Conservation (phyloP, 2,329 filamentous ascomycete genomes). For the Pseudogymnoascus sp. region DNA sequence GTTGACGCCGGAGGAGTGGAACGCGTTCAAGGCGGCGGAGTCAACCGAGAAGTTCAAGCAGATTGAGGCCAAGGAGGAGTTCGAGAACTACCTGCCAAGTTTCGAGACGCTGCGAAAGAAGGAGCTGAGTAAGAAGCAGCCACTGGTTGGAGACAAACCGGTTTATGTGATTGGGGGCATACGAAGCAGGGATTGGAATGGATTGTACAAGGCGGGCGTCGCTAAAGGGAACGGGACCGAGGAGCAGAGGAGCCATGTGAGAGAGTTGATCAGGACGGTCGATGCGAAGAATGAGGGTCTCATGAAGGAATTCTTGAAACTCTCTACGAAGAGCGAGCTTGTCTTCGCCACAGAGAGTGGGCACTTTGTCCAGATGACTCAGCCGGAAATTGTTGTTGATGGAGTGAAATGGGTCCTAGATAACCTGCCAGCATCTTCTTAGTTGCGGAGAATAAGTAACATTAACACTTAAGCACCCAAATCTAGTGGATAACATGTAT, state of each 20-base stretch:
- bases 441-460: no score
- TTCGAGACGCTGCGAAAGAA: conserved; percentile 29
- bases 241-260: conserved; percentile 25
- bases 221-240: conserved; percentile 30
- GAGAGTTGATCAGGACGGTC: conserved; percentile 25
- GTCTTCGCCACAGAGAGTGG: conserved; percentile 30
- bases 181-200: conserved; percentile 27
- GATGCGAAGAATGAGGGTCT: conserved; percentile 26
- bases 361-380: conserved; percentile 31
- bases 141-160: conserved; percentile 23
- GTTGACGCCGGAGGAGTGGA: conserved; percentile 15
- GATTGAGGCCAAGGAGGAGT: conserved; percentile 11
- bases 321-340: conserved; percentile 27
- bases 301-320: conserved; percentile 25
- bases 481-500: no score
- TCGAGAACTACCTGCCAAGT: conserved; percentile 10
- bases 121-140: conserved; percentile 22
- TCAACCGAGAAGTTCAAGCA: conserved; percentile 16
- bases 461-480: no score
- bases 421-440: neutral
- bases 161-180: conserved; percentile 20
- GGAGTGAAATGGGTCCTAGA: conserved; percentile 29
- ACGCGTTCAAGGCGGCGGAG: conserved; percentile 12
- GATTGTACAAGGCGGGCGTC: conserved; percentile 29
- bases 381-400: conserved; percentile 31